Base-by-base conservation (phyloP, 2,329 filamentous ascomycete species). In the Cladosporium sp. region DNA sequence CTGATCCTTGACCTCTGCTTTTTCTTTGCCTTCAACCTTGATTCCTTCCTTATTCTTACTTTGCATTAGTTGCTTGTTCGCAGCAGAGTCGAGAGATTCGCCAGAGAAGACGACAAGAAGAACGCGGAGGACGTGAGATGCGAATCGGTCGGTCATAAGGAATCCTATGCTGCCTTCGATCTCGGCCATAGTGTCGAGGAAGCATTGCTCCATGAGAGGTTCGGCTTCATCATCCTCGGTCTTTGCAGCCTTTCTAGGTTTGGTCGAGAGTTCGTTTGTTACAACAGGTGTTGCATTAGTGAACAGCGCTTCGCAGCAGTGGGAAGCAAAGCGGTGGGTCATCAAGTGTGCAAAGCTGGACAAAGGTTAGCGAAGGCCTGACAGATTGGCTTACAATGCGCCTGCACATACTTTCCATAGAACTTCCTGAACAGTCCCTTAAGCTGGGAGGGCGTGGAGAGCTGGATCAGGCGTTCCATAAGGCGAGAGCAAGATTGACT, bases 271-370 rank as follows among this genome's bases (percentile, higher is more conserved):
- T 73, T 96, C 92, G 60, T 87, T 79, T 13, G 88, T 88, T 36
- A 96, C 89, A 10, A 88, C 76, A 1, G 89, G 87, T 0, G 92
- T 92, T 1, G 90, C 88, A 62, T 89, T 85, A 49, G 92, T 79
- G 72, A 99, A 97, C 32, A 99, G 81, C 24, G 90, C 90, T 76
- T 99, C 94, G 71, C 92, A 97, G 75, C 93, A 97, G 77, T 99
- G 94, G 60, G 92, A 96, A 4, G 94, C 94, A 68, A 99, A 99
- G 17, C 94, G 88, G 75, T 99, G 94, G 71, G 95, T 92, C 52
- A 97, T 86, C 25, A 99, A 82, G 66, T 92, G 88, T 58, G 93
- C 78, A 74, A 97, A 96, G 74, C 80, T 83, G 65, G 6, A 2
- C 36, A 6, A 20, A 20, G 24, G 36, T 56, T 57, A 56, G 53